Conservation (phyloP, 257 asterid species). For the Ligustrum vulgare region DNA sequence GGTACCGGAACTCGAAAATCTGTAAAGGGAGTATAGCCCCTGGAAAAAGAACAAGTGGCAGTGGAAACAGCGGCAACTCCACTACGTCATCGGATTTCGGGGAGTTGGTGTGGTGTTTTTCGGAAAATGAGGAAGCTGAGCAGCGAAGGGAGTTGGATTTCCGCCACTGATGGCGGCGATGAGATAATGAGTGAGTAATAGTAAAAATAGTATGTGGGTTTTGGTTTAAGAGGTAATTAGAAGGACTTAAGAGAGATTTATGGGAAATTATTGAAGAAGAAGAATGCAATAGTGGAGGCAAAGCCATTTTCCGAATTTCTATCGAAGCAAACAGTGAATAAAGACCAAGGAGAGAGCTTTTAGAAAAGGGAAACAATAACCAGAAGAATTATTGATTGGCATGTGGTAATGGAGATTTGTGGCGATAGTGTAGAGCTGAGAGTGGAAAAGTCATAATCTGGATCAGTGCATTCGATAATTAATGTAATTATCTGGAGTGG, state of each 20-base stretch:
- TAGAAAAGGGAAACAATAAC: too few species aligned
- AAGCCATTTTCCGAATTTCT: conserved; percentile 50
- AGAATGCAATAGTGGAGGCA: conserved; percentile 75
- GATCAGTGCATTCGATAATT: conserved; percentile 1
- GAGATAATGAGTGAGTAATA: conserved; percentile 20
- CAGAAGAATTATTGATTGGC: conserved; percentile 19
- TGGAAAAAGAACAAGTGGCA: conserved; percentile 92
- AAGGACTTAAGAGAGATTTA: conserved; percentile 50
- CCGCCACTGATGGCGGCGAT: conserved; percentile 46
- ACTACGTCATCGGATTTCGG: conserved; percentile 69
- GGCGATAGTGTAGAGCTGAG: conserved; percentile 21
- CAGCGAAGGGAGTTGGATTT: conserved; percentile 45
- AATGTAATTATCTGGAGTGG: not conserved
- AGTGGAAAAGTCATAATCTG: conserved; percentile 5
- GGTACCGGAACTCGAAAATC: conserved; percentile 94
- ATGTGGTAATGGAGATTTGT: conserved; percentile 18
- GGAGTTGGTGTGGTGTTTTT: conserved; percentile 65
- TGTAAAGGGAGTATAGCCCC: conserved; percentile 88
- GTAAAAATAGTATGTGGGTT: conserved; percentile 25
- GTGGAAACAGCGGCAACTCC: conserved; percentile 94
- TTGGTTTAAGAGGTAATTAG: conserved; percentile 26
- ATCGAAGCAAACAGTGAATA: conserved; percentile 4
- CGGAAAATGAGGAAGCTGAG: conserved; percentile 90
- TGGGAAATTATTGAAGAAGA: conserved; percentile 36
- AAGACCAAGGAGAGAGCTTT: not conserved